Base-by-base conservation (phyloP, 2,329 filamentous ascomycete genomes). In the Nannizzia gypsea region DNA sequence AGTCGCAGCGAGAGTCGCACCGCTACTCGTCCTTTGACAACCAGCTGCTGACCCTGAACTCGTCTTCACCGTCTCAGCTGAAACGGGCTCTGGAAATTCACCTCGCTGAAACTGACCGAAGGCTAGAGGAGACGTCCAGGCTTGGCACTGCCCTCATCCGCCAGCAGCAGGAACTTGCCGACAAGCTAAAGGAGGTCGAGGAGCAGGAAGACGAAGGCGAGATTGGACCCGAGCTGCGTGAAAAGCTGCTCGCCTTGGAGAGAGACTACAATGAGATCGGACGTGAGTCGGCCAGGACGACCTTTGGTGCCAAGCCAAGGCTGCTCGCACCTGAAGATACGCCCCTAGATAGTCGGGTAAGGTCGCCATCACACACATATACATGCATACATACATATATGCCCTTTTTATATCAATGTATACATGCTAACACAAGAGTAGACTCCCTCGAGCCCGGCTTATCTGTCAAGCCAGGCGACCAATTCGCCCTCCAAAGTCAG, bases 231-330 rank as follows among this genome's bases (percentile, higher is more conserved):
- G 91, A 96, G 65, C 77, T 99, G 67, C 88, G 88, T 62, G 82
- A 87, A 68, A 90, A 88, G 74, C 81, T 99, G 58, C 80, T 84
- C 13, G 90, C 95, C 64, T 84, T 99, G 62, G 93, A 99, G 73
- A 89, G 84, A 72, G 93, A 99, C 69, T 97, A 95, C 76, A 92
- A 95, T 71, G 91, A 96, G 70, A 86, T 97, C 54, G 90, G 91
- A 11, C 82, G 87, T 63, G 92, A 97, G 71, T 93, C 88, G 55
- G 90, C 92, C 48, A 83, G 92, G 64, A 90, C 89, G 1, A 92
- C 96, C 71, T 76, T 97, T 62, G 88, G 85, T 36, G 93, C 93
- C 66, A 90, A 90, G 72, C 78, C 82, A 8, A 83, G 90, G 68
- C 83, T 89, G 22, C 83, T 87, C 17, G 90, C 87, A 70, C 83